Evolutionary conservation across 1,139 yeast species (phyloP), one percentile per base, ranked within the genome.

Genomic region (Geotrichum australiense): DNA sequence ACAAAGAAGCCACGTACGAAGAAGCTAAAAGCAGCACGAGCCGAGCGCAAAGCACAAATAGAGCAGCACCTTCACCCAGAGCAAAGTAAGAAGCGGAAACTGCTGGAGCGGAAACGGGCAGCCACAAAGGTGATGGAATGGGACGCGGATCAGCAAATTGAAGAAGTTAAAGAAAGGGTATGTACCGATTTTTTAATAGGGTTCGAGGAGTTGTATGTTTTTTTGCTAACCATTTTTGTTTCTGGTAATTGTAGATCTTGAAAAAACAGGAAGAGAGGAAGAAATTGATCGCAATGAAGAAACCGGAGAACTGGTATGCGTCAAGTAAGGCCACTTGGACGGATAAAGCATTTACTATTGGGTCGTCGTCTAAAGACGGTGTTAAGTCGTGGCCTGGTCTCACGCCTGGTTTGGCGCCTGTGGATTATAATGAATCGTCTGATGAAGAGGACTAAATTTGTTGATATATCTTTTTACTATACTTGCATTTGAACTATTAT

Each of bases 361-460:
- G 33, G 14, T 24, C 34, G 66, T 47, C 62, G 72, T 14, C 28
- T 15, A 34, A 34, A 21, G 37, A 34, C 16, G 23, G 12, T 18
- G n/a, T 6, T 7, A 8, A 42, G 23, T 72, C 71, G 52, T 79
- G 86, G 36, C 51, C 50, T 8, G 94, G 94, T 11, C 69, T 86
- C 45, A 86, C 96, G 0, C 96, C 95, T 1, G 96, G 96, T 42
- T 71, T 86, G 61, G 96, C 95, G 0, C 95, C 94, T 12, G 93
- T 85, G 16, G 94, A 80, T 39, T 72, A 71, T 52, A 69, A 69
- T 42, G 70, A 68, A 22, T 51, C 56, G 11, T 60, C 54, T 16
- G 50, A 53, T 42, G 47, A 40, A 7, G 45, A 37, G 28, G 29
- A 37, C 22, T 24, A 37, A 16, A 20, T n/a, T n/a, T n/a, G n/a